phyloP scores from a whole-genome alignment of 1,139 yeast species.

The Kodamaea anthophila region DNA sequence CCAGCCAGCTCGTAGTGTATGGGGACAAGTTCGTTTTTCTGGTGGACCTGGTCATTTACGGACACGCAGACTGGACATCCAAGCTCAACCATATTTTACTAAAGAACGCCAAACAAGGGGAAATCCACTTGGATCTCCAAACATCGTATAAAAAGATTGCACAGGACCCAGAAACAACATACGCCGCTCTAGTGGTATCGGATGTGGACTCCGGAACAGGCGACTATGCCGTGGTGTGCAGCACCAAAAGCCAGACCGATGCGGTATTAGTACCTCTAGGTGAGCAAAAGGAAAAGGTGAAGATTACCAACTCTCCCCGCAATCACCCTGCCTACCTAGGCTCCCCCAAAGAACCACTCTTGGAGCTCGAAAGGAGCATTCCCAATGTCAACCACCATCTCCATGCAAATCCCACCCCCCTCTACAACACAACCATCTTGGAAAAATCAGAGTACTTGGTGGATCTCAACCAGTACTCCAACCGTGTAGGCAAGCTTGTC shows the following conservation, averaged over 20 bases:
- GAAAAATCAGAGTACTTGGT: constrained; percentile 6
- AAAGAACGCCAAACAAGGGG: background rate
- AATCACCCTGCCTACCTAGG: too few species aligned
- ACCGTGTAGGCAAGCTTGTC: constrained; percentile 13
- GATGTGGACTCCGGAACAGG: constrained; percentile 24
- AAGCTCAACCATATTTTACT: background rate
- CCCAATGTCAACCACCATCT: constrained; percentile 3
- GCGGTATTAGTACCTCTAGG: background rate
- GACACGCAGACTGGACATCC: background rate
- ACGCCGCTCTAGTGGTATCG: constrained; percentile 9
- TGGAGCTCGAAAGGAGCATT: constrained; percentile 8
- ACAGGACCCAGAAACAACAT: background rate
- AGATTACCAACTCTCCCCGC: too few species aligned
- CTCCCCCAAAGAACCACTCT: constrained; percentile 12
- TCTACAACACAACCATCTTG: background rate
- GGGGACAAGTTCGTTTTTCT: constrained; percentile 1
- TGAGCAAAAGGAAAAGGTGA: too few species aligned
- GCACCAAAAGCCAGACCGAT: background rate
- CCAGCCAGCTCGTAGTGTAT: background rate
- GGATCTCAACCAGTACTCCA: constrained; percentile 17
- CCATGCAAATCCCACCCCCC: constrained; percentile 4
- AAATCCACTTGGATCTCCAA: background rate
- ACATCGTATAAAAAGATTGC: background rate
- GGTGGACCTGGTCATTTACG: background rate
- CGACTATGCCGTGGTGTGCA: constrained; percentile 15